phyloP scores from a whole-genome alignment of 208 protist species.

The Phytomonas francai region DNA sequence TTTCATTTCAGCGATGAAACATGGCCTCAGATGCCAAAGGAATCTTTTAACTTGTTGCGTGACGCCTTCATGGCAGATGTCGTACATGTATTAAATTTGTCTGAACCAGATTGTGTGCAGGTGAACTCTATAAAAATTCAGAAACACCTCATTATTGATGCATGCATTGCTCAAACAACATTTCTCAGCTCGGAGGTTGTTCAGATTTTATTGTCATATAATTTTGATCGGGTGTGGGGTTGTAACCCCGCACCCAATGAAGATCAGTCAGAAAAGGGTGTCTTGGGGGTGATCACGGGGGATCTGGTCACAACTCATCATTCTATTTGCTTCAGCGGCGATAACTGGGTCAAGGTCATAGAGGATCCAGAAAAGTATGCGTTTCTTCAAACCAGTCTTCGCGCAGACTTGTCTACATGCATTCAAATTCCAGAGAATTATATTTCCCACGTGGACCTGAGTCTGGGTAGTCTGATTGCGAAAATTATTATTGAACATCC shows the following conservation, averaged over 20 bases:
- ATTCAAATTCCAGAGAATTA: slow-evolving; percentile 11
- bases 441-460: slow-evolving; percentile 15
- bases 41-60: too few species aligned
- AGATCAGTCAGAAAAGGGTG: not conserved
- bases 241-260: not conserved
- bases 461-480: slow-evolving; percentile 14
- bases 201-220: too few species aligned
- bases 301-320: slow-evolving; percentile 18
- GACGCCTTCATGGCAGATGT: too few species aligned
- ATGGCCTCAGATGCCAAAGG: too few species aligned
- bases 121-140: too few species aligned
- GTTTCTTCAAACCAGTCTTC: slow-evolving; percentile 21
- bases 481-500: slow-evolving; percentile 22
- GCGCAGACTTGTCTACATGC: slow-evolving; percentile 22
- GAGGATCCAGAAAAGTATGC: slow-evolving; percentile 7
- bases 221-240: too few species aligned
- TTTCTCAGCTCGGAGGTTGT: too few species aligned
- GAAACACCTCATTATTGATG: too few species aligned
- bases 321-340: slow-evolving; percentile 20
- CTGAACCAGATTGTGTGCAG: too few species aligned
- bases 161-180: too few species aligned
- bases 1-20: too few species aligned
- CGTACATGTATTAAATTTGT: too few species aligned
- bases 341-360: slow-evolving; percentile 19
- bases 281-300: not conserved